Evolutionary conservation across 2,329 filamentous ascomycete genomes (phyloP).

Genomic region (Chaetomium strumarium): DNA sequence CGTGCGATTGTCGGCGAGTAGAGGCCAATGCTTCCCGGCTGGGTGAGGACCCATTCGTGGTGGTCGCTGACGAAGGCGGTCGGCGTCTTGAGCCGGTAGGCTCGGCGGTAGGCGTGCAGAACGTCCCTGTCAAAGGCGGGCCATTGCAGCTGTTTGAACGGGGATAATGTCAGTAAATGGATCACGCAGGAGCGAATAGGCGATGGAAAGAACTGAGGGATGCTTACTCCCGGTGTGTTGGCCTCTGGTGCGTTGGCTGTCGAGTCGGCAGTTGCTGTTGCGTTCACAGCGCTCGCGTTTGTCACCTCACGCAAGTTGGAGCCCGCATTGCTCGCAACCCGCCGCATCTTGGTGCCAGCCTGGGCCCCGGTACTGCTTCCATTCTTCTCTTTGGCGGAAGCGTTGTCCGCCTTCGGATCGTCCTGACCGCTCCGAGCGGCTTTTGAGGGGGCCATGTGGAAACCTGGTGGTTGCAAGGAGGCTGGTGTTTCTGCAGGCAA

Average conservation of each 20-base stretch:
- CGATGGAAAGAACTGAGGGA: background rate
- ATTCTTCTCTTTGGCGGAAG: slow-evolving; percentile 41
- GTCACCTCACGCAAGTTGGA: slow-evolving; percentile 42
- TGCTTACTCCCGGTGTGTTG: slow-evolving; percentile 21
- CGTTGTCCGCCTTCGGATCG: slow-evolving; percentile 40
- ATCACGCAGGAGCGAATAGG: slow-evolving; percentile 14
- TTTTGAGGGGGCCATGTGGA: slow-evolving; percentile 42
- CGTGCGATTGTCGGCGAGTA: slow-evolving; percentile 72
- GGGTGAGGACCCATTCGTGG: slow-evolving; percentile 55
- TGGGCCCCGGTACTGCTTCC: slow-evolving; percentile 28
- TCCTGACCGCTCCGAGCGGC: slow-evolving; percentile 37
- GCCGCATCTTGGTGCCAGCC: slow-evolving; percentile 48
- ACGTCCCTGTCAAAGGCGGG: slow-evolving; percentile 58
- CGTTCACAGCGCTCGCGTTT: slow-evolving; percentile 29
- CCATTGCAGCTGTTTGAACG: slow-evolving; percentile 53
- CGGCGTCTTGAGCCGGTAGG: slow-evolving; percentile 65
- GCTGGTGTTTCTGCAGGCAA: background rate
- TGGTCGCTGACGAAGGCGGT: slow-evolving; percentile 62
- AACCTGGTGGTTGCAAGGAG: background rate
- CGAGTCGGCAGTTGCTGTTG: slow-evolving; percentile 22
- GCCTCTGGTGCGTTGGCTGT: slow-evolving; percentile 19
- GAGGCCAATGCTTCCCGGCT: slow-evolving; percentile 58
- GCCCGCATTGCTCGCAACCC: slow-evolving; percentile 47
- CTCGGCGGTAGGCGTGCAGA: slow-evolving; percentile 69
- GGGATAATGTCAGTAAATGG: background rate